Evolutionary conservation across 139 green algal species (phyloP), one percentile per base, ranked within the genome.

Genomic region (Nannochloris sp.): DNA sequence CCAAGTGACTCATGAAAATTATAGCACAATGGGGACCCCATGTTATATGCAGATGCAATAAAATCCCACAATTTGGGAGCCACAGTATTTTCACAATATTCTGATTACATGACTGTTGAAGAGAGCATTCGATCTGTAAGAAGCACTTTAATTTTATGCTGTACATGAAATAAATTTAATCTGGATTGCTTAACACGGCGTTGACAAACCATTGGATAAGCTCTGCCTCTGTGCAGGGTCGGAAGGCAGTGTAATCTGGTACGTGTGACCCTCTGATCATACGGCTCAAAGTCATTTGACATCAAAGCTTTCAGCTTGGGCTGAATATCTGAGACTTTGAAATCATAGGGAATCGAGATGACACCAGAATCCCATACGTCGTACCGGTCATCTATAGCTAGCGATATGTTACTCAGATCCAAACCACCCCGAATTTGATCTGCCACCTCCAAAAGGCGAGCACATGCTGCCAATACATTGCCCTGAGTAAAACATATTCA

Each of bases 341-440:
- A 96, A 69, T 95, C 79, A 71, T 90, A 89, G 12, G 89, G 89
- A 36, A 96, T 90, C 15, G 87, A 95, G 43, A 96, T 90, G 70
- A 95, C 90, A 24, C 89, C 89, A 19, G 75, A 89, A 61, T 90
- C 88, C 88, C 89, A 95, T n/a, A 90, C 81, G 75, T 95, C 84
- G 62, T 95, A 96, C 69, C 84, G 88, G 67, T 95, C 88, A 66
- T 96, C 89, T 4, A 96, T 87, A 2, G 88, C 88, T 36, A 96
- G 77, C 6, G 69, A 73, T 9, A 61, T 50, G 10, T 37, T 83
- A 9, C 72, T 72, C 4, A 96, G 71, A 69, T 96, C 82, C 15
- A 96, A 82, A 3, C 59, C 56, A 1, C 36, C 53, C 53, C 79
- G 73, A 64, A 96, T 90, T 37, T 62, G 55, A 10, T 81, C 72